A percentile compares a stretch with the other conserved stretches of the same genome.
Conservation (phyloP, 352 stramenopile species). For the Pythium plurisporium region DNA sequence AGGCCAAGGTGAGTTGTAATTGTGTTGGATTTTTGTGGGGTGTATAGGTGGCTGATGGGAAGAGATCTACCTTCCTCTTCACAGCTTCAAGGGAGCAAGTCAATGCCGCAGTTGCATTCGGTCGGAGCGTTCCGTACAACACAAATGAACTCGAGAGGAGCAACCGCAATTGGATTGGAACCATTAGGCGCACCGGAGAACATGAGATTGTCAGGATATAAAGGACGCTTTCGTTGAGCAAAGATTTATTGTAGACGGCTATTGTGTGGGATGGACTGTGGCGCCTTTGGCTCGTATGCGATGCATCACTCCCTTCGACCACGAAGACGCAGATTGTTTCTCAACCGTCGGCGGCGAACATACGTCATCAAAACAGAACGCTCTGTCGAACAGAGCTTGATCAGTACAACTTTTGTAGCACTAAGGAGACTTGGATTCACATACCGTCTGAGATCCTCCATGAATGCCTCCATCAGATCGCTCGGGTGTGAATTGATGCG, state of each 20-base stretch:
- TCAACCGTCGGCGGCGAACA: constrained; percentile 36
- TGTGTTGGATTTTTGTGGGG: background rate
- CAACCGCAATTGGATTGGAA: too few species aligned
- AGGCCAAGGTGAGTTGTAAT: background rate
- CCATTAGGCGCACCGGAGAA: too few species aligned
- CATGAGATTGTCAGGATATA: too few species aligned
- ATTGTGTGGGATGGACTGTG: constrained; percentile 1
- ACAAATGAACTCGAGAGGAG: too few species aligned
- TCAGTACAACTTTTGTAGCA: background rate
- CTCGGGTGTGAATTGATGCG: constrained; percentile 27
- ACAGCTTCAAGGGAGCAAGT: constrained; percentile 6
- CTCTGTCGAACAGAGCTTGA: constrained; percentile 19
- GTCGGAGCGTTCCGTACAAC: background rate
- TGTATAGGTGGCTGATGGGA: background rate
- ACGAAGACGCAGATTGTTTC: constrained; percentile 21
- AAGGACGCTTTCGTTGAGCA: too few species aligned
- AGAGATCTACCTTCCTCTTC: background rate
- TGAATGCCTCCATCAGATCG: constrained; percentile 34
- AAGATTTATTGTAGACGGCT: too few species aligned
- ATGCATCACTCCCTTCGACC: background rate
- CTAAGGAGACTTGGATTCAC: too few species aligned
- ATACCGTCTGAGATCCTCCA: constrained; percentile 44
- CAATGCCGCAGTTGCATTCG: constrained; percentile 6
- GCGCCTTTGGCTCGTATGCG: constrained; percentile 1
- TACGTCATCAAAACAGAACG: constrained; percentile 51